Percentiles rank a stretch among this genome's conserved stretches.
Evolutionary conservation across 176 grass and related monocot species (phyloP).

Genomic region (Hordeum marinum): DNA sequence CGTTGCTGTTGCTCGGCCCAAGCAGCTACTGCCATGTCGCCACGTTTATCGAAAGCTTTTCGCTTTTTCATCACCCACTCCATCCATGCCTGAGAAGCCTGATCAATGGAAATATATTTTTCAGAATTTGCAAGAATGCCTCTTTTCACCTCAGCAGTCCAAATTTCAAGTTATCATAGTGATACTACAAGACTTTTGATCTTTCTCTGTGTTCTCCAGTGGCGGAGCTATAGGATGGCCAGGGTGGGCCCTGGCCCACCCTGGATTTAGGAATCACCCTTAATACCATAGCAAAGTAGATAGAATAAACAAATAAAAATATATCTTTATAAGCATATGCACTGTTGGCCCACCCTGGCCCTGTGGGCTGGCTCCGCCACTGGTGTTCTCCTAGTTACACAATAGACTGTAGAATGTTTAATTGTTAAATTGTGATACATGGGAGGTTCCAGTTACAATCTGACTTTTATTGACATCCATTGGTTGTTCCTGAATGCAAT

Average conservation of each 20-base stretch:
- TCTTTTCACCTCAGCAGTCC: neutral
- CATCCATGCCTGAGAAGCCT: conserved; percentile 82
- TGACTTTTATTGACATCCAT: neutral
- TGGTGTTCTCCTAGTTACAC: neutral
- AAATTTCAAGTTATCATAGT: neutral
- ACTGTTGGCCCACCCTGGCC: too few relatives aligned
- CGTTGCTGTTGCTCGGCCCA: conserved; percentile 92
- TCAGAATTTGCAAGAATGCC: conserved; percentile 13
- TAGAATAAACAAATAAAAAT: too few relatives aligned
- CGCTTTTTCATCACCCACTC: conserved; percentile 91
- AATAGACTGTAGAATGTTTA: neutral
- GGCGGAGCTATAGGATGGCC: too few relatives aligned
- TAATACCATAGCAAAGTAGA: too few relatives aligned
- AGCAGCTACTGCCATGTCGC: conserved; percentile 89
- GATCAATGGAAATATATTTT: conserved; percentile 15
- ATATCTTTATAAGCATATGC: too few relatives aligned
- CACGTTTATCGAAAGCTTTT: conserved; percentile 87
- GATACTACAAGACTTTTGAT: neutral
- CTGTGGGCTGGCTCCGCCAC: too few relatives aligned
- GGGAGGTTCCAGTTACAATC: neutral
- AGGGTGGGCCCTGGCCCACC: too few relatives aligned
- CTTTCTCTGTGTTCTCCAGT: neutral
- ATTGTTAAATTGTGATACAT: neutral
- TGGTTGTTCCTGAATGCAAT: neutral
- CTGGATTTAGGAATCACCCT: too few relatives aligned